Conservation (phyloP, 2,329 filamentous ascomycete species). For the Fusarium brachygibbosum region DNA sequence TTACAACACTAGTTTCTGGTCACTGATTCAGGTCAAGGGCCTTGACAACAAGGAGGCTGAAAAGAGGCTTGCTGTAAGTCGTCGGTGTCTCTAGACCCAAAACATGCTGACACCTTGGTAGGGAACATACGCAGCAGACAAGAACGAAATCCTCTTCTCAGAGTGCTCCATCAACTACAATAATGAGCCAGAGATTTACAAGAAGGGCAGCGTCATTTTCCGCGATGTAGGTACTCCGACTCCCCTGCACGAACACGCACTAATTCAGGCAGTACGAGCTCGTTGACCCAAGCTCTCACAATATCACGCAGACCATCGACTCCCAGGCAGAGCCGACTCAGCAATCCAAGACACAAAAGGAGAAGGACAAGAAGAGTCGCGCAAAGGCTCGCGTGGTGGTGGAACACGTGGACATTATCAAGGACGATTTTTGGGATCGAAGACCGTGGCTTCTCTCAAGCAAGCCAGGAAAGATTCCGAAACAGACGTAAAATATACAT, state of each 20-base stretch:
- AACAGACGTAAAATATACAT: constrained; percentile 61
- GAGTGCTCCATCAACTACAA: constrained; percentile 97
- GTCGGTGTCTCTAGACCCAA: neutral
- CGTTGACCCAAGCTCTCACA: constrained; percentile 69
- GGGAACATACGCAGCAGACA: constrained; percentile 88
- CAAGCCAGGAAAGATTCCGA: constrained; percentile 78
- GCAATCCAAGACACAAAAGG: constrained; percentile 82
- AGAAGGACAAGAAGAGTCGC: constrained; percentile 85
- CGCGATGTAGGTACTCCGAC: constrained; percentile 72
- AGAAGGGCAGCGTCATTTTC: constrained; percentile 92
- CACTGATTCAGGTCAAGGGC: constrained; percentile 82
- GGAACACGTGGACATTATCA: constrained; percentile 93
- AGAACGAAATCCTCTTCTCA: constrained; percentile 95
- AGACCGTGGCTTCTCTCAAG: constrained; percentile 87
- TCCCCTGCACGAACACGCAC: neutral
- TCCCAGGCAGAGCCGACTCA: constrained; percentile 65
- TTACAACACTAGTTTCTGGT: constrained; percentile 98
- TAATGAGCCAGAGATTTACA: constrained; percentile 91
- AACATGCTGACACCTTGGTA: constrained; percentile 54
- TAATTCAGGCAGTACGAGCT: constrained; percentile 73
- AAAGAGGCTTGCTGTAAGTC: constrained; percentile 77
- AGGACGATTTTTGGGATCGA: constrained; percentile 91
- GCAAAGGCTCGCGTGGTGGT: constrained; percentile 85
- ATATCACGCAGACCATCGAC: constrained; percentile 62
- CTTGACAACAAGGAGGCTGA: constrained; percentile 85